phyloP scores from a whole-genome alignment of 2,329 filamentous ascomycete species.

The Microascus cirrosus region DNA sequence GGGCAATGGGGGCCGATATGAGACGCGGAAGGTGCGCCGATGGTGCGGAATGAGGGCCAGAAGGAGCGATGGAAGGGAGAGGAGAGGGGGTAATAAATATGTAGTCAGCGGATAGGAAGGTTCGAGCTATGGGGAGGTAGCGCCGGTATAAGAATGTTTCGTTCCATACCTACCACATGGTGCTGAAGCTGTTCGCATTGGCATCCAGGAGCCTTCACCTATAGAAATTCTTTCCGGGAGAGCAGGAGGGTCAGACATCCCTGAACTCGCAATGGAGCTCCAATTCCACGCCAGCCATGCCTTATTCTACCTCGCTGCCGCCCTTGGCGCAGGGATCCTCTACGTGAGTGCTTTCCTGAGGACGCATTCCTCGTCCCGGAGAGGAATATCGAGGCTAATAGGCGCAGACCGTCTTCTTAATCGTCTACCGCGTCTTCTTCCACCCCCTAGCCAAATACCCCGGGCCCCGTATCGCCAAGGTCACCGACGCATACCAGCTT shows the following conservation, averaged over 20 bases:
- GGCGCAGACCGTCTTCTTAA: slow-evolving; percentile 24
- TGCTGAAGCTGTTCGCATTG: background rate
- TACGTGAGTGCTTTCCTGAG: background rate
- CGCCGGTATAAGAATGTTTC: background rate
- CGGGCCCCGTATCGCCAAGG: slow-evolving; percentile 50
- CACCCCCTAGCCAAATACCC: slow-evolving; percentile 56
- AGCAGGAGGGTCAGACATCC: background rate
- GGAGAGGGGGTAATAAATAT: background rate
- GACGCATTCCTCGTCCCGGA: background rate
- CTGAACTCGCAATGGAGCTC: background rate
- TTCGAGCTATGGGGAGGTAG: background rate
- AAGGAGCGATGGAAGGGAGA: background rate
- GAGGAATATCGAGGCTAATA: background rate
- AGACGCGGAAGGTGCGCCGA: background rate
- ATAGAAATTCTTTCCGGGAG: background rate
- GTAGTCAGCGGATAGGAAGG: background rate
- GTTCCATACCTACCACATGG: background rate
- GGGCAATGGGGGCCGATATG: background rate
- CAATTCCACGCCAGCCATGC: background rate
- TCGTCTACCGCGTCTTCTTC: slow-evolving; percentile 48
- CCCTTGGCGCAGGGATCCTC: background rate
- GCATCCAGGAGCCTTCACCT: background rate
- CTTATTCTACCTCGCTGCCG: background rate
- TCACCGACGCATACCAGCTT: slow-evolving; percentile 54
- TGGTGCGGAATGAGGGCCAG: background rate